phyloP scores from a whole-genome alignment of 1,139 yeast species.

The Diutina ranongensis region DNA sequence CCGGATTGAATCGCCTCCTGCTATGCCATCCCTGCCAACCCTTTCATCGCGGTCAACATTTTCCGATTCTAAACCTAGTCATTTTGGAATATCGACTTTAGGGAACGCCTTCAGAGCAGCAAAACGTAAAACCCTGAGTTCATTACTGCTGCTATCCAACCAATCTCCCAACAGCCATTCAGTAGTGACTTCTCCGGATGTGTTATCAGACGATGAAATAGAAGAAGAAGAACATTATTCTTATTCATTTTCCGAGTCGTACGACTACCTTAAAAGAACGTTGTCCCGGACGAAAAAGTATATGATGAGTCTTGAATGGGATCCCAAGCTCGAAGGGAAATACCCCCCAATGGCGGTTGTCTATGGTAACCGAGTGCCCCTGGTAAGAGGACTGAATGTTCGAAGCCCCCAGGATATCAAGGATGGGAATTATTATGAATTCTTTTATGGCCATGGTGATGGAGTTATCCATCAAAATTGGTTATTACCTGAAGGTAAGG shows the following conservation, averaged over 20 bases:
- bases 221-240: constrained; percentile 7
- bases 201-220: not conserved
- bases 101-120: not conserved
- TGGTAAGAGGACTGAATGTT: constrained; percentile 71
- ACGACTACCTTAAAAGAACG: constrained; percentile 51
- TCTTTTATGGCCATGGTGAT: constrained; percentile 83
- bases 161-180: not conserved
- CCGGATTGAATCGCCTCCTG: not conserved
- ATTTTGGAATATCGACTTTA: not conserved
- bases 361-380: constrained; percentile 73
- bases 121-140: constrained; percentile 3
- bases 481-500: constrained; percentile 66
- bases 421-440: constrained; percentile 63
- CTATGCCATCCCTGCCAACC: not conserved
- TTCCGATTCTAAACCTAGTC: not conserved
- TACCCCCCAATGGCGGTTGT: constrained; percentile 82
- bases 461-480: constrained; percentile 82
- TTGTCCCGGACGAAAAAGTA: constrained; percentile 49
- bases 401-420: constrained; percentile 33
- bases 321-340: constrained; percentile 27
- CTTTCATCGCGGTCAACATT: not conserved
- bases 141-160: constrained; percentile 1
- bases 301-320: constrained; percentile 43
- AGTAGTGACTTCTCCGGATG: not conserved
- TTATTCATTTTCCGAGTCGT: constrained; percentile 46